Percentiles rank a stretch among this genome's conserved stretches.
These are phyloP conservation scores for Talaromyces liani DNA, from an alignment of 495 filamentous ascomycete genomes.

Conservation along the genomic window DNA sequence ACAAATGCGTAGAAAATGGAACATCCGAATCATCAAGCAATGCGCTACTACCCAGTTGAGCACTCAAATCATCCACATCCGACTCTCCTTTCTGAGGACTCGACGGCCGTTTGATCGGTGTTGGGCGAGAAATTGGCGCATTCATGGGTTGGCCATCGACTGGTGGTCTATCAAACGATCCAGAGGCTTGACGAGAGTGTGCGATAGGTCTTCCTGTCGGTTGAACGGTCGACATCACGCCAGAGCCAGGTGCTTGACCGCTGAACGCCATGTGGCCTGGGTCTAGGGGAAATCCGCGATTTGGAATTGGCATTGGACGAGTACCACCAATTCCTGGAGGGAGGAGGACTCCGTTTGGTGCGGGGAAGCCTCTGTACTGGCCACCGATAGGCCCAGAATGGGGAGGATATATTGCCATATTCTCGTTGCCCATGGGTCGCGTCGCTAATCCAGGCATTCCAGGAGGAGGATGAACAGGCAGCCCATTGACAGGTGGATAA, in stretches of 20 bases:
- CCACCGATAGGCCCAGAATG: conserved; percentile 34
- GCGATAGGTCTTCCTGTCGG: conserved; percentile 32
- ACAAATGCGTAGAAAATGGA: conserved; percentile 33
- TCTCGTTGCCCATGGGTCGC: conserved; percentile 31
- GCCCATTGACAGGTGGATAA: conserved; percentile 36
- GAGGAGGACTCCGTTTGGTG: conserved; percentile 51
- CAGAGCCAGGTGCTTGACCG: conserved; percentile 25
- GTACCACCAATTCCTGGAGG: conserved; percentile 48
- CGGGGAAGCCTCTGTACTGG: conserved; percentile 46
- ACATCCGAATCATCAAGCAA: conserved; percentile 76
- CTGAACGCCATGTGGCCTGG: conserved; percentile 32
- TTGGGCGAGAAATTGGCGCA: conserved; percentile 70
- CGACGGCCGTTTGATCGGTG: conserved; percentile 80
- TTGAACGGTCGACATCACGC: conserved; percentile 23
- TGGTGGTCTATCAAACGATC: conserved; percentile 47
- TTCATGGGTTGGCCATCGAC: conserved; percentile 33
- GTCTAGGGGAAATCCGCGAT: conserved; percentile 57
- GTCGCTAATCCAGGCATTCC: conserved; percentile 47
- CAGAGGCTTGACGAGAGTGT: conserved; percentile 56
- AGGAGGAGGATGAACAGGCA: conserved; percentile 44
- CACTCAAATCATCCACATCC: conserved; percentile 66
- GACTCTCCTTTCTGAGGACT: conserved; percentile 54
- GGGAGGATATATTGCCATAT: conserved; percentile 49
- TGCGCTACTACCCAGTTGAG: conserved; percentile 87
- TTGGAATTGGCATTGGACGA: conserved; percentile 47